These are phyloP conservation scores for barrel medic (Medicago truncatula) DNA, from an alignment of 306 rosid genomes.

Conservation along the genomic window DNA sequence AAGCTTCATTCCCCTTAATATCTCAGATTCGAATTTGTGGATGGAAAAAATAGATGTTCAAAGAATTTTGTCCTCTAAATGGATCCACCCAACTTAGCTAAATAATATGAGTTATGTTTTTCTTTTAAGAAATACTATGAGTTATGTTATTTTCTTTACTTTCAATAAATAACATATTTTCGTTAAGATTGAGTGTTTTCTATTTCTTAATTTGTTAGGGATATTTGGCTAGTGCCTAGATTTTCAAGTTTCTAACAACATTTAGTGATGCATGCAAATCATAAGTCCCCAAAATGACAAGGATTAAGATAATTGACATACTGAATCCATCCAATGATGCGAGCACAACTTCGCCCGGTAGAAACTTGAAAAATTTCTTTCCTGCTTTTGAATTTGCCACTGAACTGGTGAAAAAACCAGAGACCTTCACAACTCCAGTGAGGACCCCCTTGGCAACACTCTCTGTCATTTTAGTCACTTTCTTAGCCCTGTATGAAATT, in stretches of 20 bases:
- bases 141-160: slow-evolving; percentile 6
- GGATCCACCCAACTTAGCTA: neutral
- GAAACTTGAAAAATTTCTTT: slow-evolving; percentile 67
- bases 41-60: neutral
- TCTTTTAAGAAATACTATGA: neutral
- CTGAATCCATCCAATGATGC: slow-evolving; percentile 97
- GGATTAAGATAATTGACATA: slow-evolving; percentile 53
- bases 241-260: slow-evolving; percentile 30
- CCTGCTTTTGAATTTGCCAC: slow-evolving; percentile 77
- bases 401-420: slow-evolving; percentile 77
- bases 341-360: slow-evolving; percentile 88
- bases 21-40: neutral
- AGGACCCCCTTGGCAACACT: slow-evolving; percentile 88
- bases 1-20: neutral
- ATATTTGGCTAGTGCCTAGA: neutral
- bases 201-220: slow-evolving; percentile 24
- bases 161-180: neutral
- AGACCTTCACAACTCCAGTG: slow-evolving; percentile 81
- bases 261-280: neutral
- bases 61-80: neutral
- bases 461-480: slow-evolving; percentile 81
- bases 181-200: neutral
- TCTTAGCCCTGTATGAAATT: slow-evolving; percentile 73
- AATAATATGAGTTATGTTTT: neutral
- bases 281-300: neutral